Conservation (phyloP, 2,329 filamentous ascomycete species). For the Graphium sp. region DNA sequence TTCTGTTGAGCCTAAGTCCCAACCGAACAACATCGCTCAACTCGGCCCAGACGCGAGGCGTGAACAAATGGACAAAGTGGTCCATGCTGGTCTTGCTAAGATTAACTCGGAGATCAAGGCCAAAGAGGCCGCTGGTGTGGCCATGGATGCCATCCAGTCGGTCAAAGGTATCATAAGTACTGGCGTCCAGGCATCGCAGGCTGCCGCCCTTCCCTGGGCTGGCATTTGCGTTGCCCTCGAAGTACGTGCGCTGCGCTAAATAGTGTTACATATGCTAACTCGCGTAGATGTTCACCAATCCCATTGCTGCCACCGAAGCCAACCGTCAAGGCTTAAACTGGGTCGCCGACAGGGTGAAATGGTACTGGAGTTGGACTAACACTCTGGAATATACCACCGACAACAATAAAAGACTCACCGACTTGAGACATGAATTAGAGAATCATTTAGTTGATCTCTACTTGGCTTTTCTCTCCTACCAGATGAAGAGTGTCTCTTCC, state of each 20-base stretch:
- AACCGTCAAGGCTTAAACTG: slow-evolving; percentile 17
- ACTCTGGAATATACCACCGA: slow-evolving; percentile 9
- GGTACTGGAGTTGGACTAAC: slow-evolving; percentile 16
- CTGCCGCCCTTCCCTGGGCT: slow-evolving; percentile 19
- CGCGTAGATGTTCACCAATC: slow-evolving; percentile 13
- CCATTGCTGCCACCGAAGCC: slow-evolving; percentile 9
- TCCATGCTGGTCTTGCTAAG: slow-evolving; percentile 1
- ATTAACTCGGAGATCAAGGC: no score
- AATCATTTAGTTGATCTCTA: slow-evolving; percentile 16
- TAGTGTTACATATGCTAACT: slow-evolving; percentile 5
- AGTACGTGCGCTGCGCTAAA: slow-evolving; percentile 8
- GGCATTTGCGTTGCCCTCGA: slow-evolving; percentile 16
- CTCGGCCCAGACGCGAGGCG: not conserved
- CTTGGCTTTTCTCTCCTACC: slow-evolving; percentile 18
- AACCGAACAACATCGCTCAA: no score
- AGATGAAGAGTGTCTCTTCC: slow-evolving; percentile 20
- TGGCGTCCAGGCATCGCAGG: slow-evolving; percentile 11
- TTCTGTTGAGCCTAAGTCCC: no score
- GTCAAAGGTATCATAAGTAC: slow-evolving; percentile 8
- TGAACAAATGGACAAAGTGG: not conserved
- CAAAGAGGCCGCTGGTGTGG: not conserved
- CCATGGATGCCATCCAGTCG: slow-evolving; percentile 1
- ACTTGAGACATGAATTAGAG: slow-evolving; percentile 7
- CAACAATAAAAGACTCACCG: not conserved
- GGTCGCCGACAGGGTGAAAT: slow-evolving; percentile 18